These are phyloP conservation scores for Iberis pinnata DNA, from an alignment of 345 rosid species.

Conservation along the genomic window DNA sequence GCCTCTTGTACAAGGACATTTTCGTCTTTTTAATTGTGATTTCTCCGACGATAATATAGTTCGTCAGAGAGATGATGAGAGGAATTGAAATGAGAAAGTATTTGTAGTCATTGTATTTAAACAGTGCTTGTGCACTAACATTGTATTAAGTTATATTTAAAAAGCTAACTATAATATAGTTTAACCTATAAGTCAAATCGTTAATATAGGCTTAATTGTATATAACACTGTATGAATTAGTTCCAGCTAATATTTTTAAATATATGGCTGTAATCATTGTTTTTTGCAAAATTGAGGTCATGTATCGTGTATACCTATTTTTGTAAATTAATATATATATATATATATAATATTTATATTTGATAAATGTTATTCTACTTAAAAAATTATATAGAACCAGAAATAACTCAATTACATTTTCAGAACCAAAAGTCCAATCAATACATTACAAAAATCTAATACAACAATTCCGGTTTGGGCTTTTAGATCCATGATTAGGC, in stretches of 20 bases:
- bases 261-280: not conserved
- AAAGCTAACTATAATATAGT: not conserved
- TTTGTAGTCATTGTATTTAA: constrained; percentile 35
- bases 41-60: not conserved
- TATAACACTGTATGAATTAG: not conserved
- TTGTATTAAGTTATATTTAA: not conserved
- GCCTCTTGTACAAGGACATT: constrained; percentile 36
- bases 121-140: constrained; percentile 38
- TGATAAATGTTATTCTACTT: no score
- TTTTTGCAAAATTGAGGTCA: no score
- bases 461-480: no score
- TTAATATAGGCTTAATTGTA: not conserved
- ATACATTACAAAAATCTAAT: no score
- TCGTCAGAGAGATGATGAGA: constrained; percentile 9
- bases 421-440: no score
- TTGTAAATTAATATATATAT: no score
- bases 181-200: constrained; percentile 20
- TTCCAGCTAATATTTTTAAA: constrained; percentile 17
- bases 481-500: no score
- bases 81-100: constrained; percentile 17
- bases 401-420: no score
- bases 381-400: no score
- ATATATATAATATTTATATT: no score
- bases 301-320: no score
- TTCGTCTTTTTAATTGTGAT: constrained; percentile 1